Conservation (phyloP, 768 basidiomycete species). For the Russula brevipes region DNA sequence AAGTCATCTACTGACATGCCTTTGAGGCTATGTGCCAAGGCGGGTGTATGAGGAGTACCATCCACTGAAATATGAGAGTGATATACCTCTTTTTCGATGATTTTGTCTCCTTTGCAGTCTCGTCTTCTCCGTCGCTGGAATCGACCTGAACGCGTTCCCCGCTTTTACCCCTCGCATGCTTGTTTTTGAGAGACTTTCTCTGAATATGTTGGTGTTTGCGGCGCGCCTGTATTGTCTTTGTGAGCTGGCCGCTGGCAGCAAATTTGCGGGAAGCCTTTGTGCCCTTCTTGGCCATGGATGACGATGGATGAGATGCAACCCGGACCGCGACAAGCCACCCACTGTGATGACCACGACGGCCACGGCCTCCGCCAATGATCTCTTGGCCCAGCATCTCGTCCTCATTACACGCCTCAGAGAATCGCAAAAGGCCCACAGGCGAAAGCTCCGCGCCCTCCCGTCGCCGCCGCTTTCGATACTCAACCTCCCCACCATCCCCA, state of each 20-base stretch:
- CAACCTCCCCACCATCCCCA: slow-evolving; percentile 26
- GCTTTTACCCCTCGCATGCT: slow-evolving; percentile 31
- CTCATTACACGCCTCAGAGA: slow-evolving; percentile 53
- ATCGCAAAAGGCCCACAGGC: slow-evolving; percentile 52
- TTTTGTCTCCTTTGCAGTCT: slow-evolving; percentile 30
- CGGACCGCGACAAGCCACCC: neutral
- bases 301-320: neutral
- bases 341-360: slow-evolving; percentile 12
- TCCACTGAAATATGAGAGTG: neutral
- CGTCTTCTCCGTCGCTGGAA: slow-evolving; percentile 23
- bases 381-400: slow-evolving; percentile 56
- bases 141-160: slow-evolving; percentile 28
- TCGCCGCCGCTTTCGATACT: slow-evolving; percentile 41
- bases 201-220: slow-evolving; percentile 72
- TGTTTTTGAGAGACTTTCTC: slow-evolving; percentile 63
- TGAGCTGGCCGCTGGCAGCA: slow-evolving; percentile 80
- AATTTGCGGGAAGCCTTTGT: slow-evolving; percentile 85
- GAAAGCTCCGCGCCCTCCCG: slow-evolving; percentile 50
- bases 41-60: neutral
- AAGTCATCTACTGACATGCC: slow-evolving; percentile 75
- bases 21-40: slow-evolving; percentile 34
- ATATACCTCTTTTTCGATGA: slow-evolving; percentile 23
- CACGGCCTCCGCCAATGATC: slow-evolving; percentile 54
- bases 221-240: slow-evolving; percentile 79
- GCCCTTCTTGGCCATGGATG: slow-evolving; percentile 50